Conservation (phyloP, 495 filamentous ascomycete species). For the Clavariopsis aquatica region DNA sequence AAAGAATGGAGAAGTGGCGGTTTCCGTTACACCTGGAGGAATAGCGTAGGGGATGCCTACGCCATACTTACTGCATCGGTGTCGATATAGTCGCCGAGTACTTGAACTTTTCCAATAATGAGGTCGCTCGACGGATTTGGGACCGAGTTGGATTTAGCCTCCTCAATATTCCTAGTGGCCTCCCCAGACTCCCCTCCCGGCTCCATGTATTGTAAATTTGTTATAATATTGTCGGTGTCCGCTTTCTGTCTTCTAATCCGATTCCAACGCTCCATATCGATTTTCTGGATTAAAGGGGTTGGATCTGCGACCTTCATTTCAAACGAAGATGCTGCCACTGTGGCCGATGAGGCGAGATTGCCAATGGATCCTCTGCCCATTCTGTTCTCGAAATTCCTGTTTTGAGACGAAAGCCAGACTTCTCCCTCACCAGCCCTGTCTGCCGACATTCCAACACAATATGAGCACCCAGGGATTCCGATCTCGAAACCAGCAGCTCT, state of each 20-base stretch:
- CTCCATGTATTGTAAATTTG: slow-evolving; percentile 32
- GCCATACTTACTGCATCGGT: slow-evolving; percentile 40
- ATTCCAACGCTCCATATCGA: slow-evolving; percentile 40
- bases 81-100: slow-evolving; percentile 49
- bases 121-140: slow-evolving; percentile 1
- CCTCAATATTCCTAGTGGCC: not conserved
- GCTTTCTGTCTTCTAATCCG: slow-evolving; percentile 15
- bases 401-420: slow-evolving; percentile 52
- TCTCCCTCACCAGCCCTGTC: slow-evolving; percentile 49
- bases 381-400: slow-evolving; percentile 52
- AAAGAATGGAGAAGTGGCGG: not conserved
- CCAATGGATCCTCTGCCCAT: slow-evolving; percentile 54
- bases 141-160: not conserved
- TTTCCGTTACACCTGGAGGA: too few species aligned
- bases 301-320: slow-evolving; percentile 46
- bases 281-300: slow-evolving; percentile 31
- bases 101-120: slow-evolving; percentile 42
- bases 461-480: slow-evolving; percentile 51
- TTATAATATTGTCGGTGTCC: not conserved
- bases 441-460: slow-evolving; percentile 52
- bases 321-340: slow-evolving; percentile 50
- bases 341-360: slow-evolving; percentile 48
- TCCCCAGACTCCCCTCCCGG: slow-evolving; percentile 14
- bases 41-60: too few species aligned
- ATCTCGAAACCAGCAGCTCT: slow-evolving; percentile 49